Evolutionary conservation across 1,139 yeast species (phyloP).

Genomic region (Pichia kudriavzevii): DNA sequence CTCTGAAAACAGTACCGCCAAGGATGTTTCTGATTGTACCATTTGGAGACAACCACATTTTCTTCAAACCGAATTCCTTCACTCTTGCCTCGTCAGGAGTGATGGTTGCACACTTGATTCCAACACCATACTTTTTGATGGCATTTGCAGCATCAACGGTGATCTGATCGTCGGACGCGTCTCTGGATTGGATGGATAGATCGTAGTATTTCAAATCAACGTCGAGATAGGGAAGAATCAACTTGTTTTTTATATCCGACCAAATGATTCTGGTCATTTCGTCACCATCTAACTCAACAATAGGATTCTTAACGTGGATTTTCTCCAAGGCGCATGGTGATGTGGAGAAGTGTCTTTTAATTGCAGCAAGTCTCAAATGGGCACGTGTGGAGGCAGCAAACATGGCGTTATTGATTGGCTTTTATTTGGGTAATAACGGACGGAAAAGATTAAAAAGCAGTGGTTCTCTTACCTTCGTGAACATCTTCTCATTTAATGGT

Average conservation of each 20-base stretch:
- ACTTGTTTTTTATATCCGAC: constrained; percentile 74
- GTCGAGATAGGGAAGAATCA: constrained; percentile 78
- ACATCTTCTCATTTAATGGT: no score
- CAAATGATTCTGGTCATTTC: constrained; percentile 93
- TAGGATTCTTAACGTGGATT: constrained; percentile 77
- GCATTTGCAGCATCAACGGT: constrained; percentile 90
- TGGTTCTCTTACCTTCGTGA: no score
- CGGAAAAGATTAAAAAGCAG: no score
- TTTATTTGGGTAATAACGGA: neutral
- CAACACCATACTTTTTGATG: constrained; percentile 80
- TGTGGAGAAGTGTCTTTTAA: constrained; percentile 13
- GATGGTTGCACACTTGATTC: constrained; percentile 94
- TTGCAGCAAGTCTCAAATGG: constrained; percentile 9
- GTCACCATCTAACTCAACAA: constrained; percentile 95
- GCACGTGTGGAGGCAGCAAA: constrained; percentile 11
- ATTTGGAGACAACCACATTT: constrained; percentile 97
- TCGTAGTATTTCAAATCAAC: constrained; percentile 89
- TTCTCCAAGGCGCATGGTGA: constrained; percentile 29
- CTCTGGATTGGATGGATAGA: constrained; percentile 78
- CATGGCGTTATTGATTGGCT: constrained; percentile 4
- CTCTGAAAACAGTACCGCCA: constrained; percentile 96
- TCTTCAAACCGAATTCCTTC: constrained; percentile 77
- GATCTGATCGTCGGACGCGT: constrained; percentile 78
- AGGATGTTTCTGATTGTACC: constrained; percentile 92
- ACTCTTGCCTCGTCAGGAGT: constrained; percentile 98